A percentile compares a stretch with the other conserved stretches of the same genome.
Conservation (phyloP, 2,329 filamentous ascomycete genomes). For the Diplodia scrobiculata region DNA sequence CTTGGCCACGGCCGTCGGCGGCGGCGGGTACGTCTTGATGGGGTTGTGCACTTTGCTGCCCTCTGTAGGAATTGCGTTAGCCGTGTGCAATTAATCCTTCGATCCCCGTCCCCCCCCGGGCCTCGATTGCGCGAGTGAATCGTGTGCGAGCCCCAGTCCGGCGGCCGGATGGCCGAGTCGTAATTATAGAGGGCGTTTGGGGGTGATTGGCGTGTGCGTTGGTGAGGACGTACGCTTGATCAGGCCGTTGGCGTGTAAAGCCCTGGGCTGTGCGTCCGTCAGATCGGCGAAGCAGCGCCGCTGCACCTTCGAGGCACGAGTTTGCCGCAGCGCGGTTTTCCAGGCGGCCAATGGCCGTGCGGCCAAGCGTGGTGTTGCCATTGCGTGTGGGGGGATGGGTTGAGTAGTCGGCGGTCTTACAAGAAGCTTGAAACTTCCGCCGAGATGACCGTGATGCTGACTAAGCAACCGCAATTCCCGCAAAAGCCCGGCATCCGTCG, state of each 20-base stretch:
- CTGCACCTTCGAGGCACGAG: constrained; percentile 46
- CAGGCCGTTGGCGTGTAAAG: constrained; percentile 16
- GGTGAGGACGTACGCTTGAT: constrained; percentile 15
- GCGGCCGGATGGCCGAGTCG: constrained; percentile 27
- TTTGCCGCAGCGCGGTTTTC: constrained; percentile 64
- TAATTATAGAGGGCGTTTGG: not conserved
- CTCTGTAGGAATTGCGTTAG: not conserved
- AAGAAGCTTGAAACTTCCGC: constrained; percentile 26
- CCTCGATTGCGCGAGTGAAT: constrained; percentile 25
- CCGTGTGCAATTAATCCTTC: too few relatives aligned
- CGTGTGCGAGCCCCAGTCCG: constrained; percentile 24
- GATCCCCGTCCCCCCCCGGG: constrained; percentile 1
- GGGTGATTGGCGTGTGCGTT: not conserved
- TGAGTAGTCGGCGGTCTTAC: not conserved
- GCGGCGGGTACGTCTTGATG: constrained; percentile 57
- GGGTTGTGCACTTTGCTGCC: constrained; percentile 45
- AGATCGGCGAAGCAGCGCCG: constrained; percentile 29
- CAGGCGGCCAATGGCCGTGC: constrained; percentile 71
- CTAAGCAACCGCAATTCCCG: constrained; percentile 3
- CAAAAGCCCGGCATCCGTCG: not conserved
- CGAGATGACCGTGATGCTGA: constrained; percentile 22
- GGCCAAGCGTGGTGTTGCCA: constrained; percentile 60
- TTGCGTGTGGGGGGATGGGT: constrained; percentile 40
- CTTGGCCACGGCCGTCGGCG: constrained; percentile 57
- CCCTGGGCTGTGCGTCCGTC: not conserved